Conservation (phyloP, 371 early-diverging fungal species). For the Apophysomyces elegans region DNA sequence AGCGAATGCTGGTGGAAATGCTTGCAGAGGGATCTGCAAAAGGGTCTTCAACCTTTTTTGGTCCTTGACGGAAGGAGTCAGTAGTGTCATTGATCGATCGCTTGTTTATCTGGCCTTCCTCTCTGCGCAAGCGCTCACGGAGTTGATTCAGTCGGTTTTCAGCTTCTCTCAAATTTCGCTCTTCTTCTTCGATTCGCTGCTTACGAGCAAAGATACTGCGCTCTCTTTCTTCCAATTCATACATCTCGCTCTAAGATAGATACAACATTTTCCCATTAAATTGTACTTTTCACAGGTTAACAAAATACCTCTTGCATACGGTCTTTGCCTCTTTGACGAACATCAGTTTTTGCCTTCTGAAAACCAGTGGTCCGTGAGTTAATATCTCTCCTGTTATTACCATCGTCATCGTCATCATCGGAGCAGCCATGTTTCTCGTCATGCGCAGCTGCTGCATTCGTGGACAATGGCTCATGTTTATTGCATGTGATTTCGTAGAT, state of each 20-base stretch:
- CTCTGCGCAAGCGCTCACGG: neutral
- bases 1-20: neutral
- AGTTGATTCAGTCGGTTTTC: neutral
- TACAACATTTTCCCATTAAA: neutral
- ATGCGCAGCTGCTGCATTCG: neutral
- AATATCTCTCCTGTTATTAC: neutral
- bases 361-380: neutral
- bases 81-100: neutral
- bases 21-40: neutral
- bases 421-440: neutral
- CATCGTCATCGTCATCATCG: neutral
- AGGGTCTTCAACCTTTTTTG: neutral
- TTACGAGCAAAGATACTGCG: slow-evolving; percentile 4
- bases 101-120: neutral
- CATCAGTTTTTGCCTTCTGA: neutral
- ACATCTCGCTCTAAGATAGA: neutral
- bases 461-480: neutral
- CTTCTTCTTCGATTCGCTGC: neutral
- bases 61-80: neutral
- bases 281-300: neutral
- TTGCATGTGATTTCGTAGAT: neutral
- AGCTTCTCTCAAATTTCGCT: neutral
- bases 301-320: neutral
- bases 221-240: neutral
- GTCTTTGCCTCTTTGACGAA: neutral